These are phyloP conservation scores for Stagonosporopsis rhizophila DNA, from an alignment of 2,329 filamentous ascomycete species.

Conservation along the genomic window DNA sequence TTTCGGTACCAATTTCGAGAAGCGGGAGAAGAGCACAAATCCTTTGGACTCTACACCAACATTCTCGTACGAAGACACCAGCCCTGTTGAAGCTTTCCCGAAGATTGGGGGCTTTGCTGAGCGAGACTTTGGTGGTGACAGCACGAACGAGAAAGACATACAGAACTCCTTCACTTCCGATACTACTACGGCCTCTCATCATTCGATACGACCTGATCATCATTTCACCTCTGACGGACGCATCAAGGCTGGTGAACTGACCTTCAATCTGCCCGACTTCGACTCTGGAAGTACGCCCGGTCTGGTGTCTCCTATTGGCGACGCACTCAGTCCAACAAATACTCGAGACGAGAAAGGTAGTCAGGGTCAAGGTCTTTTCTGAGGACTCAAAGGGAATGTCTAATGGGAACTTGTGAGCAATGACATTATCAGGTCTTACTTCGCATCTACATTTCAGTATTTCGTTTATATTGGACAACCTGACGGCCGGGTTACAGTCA, in stretches of 20 bases:
- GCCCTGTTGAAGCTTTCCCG: slow-evolving; percentile 10
- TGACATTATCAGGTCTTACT: neutral
- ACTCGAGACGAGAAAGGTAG: slow-evolving; percentile 10
- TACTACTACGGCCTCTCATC: neutral
- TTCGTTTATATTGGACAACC: neutral
- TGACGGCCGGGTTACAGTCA: slow-evolving; percentile 5
- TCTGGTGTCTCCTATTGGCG: slow-evolving; percentile 5
- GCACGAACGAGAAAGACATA: slow-evolving; percentile 12
- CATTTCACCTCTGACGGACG: slow-evolving; percentile 15
- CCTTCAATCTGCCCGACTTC: slow-evolving; percentile 14
- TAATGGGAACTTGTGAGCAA: neutral
- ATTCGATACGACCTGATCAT: slow-evolving; percentile 14
- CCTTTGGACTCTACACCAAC: slow-evolving; percentile 3
- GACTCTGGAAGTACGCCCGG: slow-evolving; percentile 10
- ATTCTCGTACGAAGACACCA: slow-evolving; percentile 9
- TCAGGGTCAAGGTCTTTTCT: slow-evolving; percentile 1
- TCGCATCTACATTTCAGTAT: neutral
- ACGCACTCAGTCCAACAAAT: slow-evolving; percentile 13
- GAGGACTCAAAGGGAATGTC: neutral
- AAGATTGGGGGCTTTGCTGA: slow-evolving; percentile 12
- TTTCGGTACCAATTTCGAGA: slow-evolving; percentile 24
- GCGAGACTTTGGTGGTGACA: slow-evolving; percentile 12
- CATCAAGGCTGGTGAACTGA: slow-evolving; percentile 18
- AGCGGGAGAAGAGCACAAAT: slow-evolving; percentile 9
- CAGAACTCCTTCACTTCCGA: neutral